These are phyloP conservation scores for Aureobasidium sp. DNA, from an alignment of 2,329 filamentous ascomycete species.

Conservation along the genomic window DNA sequence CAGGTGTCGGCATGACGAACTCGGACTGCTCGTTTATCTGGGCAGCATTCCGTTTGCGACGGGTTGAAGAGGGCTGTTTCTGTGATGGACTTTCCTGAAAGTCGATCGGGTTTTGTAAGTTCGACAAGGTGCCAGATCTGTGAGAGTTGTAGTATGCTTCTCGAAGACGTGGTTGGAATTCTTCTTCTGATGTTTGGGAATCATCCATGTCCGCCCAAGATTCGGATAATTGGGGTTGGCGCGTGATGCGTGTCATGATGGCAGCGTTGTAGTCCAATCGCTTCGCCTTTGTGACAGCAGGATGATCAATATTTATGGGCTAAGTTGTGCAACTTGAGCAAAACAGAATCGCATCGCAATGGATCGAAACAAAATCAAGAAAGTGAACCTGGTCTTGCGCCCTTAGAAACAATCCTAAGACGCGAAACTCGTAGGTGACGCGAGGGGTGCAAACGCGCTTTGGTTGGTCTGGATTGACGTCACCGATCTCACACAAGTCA, in stretches of 20 bases:
- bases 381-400: not conserved
- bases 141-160: constrained; percentile 9
- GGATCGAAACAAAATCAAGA: not conserved
- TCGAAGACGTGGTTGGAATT: not conserved
- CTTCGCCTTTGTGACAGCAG: not conserved
- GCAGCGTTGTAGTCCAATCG: not conserved
- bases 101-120: not conserved
- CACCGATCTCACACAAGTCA: not conserved
- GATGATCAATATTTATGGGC: not conserved
- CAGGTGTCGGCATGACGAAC: constrained; percentile 12
- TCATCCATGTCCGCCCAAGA: constrained; percentile 14
- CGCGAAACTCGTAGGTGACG: not conserved
- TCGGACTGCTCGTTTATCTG: not conserved
- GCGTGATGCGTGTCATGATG: constrained; percentile 9
- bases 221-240: constrained; percentile 11
- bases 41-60: constrained; percentile 2
- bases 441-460: constrained; percentile 3
- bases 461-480: not conserved
- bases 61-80: not conserved
- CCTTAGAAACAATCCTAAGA: not conserved
- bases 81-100: not conserved
- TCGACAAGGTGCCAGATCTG: not conserved
- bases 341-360: not conserved
- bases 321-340: not conserved
- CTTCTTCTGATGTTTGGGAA: not conserved